Evolutionary conservation across 371 early-diverging fungal species (phyloP), one percentile per base, ranked within the genome.

Genomic region (Mucor indicus): DNA sequence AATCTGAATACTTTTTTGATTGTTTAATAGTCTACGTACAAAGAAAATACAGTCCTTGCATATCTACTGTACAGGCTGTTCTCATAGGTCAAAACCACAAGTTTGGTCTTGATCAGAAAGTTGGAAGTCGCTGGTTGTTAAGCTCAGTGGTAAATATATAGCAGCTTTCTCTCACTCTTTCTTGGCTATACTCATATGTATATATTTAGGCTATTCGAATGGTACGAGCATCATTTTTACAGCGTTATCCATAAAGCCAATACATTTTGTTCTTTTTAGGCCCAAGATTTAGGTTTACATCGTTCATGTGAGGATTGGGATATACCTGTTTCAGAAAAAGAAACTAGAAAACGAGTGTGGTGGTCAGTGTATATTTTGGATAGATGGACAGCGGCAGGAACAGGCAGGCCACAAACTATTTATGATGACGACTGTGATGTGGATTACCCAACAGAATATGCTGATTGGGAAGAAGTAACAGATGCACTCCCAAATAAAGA

Each of bases 281-380:
- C 60, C 16, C 82, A 84, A 58, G 84, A 86, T 58, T 38, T 86
- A 45, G 86, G 86, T 15, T 60, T 86, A 32, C 84, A 86, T 50
- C 71, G 86, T 16, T 75, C 78, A 12, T 74, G 74, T 44, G 64
- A 66, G 10, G 62, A 60, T 33, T 75, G 80, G 71, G 69, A 72
- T 47, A 68, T 81, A 20, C 69, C 77, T 1, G 55, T 62, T 6
- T 60, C 73, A 40, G 82, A 86, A 55, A 70, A 74, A 19, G 82
- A 86, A 55, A 66, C 78, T 4, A 60, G 84, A 19, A 73, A 70
- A 37, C 69, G 86, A 19, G 68, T 84, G 0, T 86, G 86, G 86
- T 84, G 83, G 83, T 58, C 76, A 5, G 78, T 78, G 21, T 83
- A 80, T 39, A 61, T 84, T 27, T 60, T 76, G 61, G 86, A 86